Evolutionary conservation across 805 yeast genomes (phyloP), one percentile per base, ranked within the genome.

Genomic region (Metschnikowia gruessii): DNA sequence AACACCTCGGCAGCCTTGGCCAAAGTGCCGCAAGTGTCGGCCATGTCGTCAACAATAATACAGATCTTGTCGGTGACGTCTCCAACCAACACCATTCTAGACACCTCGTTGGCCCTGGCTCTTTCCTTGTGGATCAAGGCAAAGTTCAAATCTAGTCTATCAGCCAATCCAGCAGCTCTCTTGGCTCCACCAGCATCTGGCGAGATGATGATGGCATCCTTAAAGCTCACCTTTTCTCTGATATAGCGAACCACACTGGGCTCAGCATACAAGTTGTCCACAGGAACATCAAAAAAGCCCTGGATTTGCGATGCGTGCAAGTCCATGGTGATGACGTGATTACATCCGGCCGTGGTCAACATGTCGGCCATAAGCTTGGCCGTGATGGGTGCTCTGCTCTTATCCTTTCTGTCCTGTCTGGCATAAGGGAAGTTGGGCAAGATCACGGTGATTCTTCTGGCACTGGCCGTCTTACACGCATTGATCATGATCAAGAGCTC

Each of bases 111-210:
- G 24, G 94, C 94, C 52, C 83, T 76, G 19, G 85, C 87, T 64
- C 95, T 76, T 67, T 87, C 95, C 64, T 87, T 87, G 66, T 87
- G 94, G 56, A 87, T 86, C 66, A 87, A 77, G 18, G 94, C 94
- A 68, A 87, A 87, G 61, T 85, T 85, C 62, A 85, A 70, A 64
- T 87, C 94, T 54, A 87, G 68, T 50, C 84, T 76, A 63, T 86
- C 94, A 43, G 94, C 94, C 54, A 87, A 70, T 9, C 85, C 83
- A 9, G 94, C 94, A n/a, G 87, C 94, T 69, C 95, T 77, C 62
- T 87, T 87, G 48, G 94, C 94, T 52, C 95, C 95, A 63, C 95
- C 95, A 7, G 94, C 95, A 69, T 87, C 95, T 5, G 95, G 95
- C 1, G 94, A 87, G 15, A 87, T 81, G 45, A 87, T 80, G 44